Base-by-base conservation (phyloP, 148 eudicot genomes). In the Agrostemma githago region DNA sequence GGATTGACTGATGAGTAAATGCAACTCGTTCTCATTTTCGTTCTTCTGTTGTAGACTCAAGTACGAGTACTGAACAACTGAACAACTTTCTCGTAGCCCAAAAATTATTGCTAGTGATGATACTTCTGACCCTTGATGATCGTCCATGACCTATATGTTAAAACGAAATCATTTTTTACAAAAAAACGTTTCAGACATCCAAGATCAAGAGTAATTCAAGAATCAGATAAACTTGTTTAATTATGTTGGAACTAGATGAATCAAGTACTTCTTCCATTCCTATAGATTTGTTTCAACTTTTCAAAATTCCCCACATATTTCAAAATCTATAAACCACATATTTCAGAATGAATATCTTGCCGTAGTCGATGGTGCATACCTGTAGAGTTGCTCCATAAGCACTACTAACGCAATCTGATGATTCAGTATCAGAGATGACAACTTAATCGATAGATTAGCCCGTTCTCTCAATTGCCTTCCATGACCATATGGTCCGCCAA, bases 401-500 rank as follows among this genome's bases (percentile, higher is more conserved):
- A 93, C 92, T 20, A 89, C 86, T 62, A 93, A 83, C 51, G 98
- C 98, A 83, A 93, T 82, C 76, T 93, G 90, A 77, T 93, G 98
- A 80, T 90, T 93, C 53, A 93, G 76, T 60, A 90, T 86, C 81
- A 87, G 77, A 71, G 98, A 86, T 37, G 96, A 93, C 82, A 93
- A 73, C 80, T 84, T 89, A 59, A 93, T 73, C 48, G 92, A 85
- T 68, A 79, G 74, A 76, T 90, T 83, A 76, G 96, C 93, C 71
- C 96, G 85, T 66, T 82, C 77, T 41, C 88, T 83, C 63, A 89
- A 73, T 81, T 80, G 83, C 58, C 64, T 89, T 58, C 98, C 98
- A 79, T 93, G 98, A 42, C 98, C 98, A 82, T 90, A 90, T 61
- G 98, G 89, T 60, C 96, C 98, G 6, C 98, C 98, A 58, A 93